phyloP scores from a whole-genome alignment of 306 rosid species.

The Pterocarpus macrocarpus region DNA sequence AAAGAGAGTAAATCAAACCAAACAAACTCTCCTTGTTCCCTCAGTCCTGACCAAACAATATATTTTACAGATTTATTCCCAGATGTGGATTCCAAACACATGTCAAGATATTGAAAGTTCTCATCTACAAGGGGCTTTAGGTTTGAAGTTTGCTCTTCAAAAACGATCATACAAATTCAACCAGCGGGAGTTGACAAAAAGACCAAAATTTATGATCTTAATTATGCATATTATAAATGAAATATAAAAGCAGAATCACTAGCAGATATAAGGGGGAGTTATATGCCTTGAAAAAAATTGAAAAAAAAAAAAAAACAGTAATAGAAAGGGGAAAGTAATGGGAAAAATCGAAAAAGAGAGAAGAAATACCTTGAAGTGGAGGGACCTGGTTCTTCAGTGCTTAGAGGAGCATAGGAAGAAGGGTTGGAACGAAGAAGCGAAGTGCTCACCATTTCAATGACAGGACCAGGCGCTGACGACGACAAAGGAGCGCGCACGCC shows the following conservation, averaged over 20 bases:
- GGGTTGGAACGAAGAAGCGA: conserved; percentile 71
- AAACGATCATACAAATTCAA: background rate
- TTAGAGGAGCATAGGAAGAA: conserved; percentile 72
- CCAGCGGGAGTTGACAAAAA: too few species aligned
- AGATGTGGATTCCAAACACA: background rate
- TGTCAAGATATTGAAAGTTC: background rate
- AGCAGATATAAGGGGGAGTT: background rate
- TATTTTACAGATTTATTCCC: background rate
- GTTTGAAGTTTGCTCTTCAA: background rate
- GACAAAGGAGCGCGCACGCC: conserved; percentile 78
- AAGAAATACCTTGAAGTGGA: conserved; percentile 50
- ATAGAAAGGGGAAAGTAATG: background rate
- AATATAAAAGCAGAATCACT: background rate
- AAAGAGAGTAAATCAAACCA: background rate
- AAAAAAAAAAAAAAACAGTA: background rate
- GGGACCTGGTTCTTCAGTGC: conserved; percentile 80
- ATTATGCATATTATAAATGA: background rate
- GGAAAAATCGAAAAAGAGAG: background rate
- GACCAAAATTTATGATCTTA: too few species aligned
- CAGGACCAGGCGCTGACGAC: conserved; percentile 74
- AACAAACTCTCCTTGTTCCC: background rate
- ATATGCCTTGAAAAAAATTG: too few species aligned
- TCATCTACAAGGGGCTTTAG: background rate
- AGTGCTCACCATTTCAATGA: conserved; percentile 73
- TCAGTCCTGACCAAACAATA: background rate